Percentiles rank a stretch among this genome's conserved stretches.
Conservation (phyloP, 192 early-diverging fungal genomes). For the Podila horticola region DNA sequence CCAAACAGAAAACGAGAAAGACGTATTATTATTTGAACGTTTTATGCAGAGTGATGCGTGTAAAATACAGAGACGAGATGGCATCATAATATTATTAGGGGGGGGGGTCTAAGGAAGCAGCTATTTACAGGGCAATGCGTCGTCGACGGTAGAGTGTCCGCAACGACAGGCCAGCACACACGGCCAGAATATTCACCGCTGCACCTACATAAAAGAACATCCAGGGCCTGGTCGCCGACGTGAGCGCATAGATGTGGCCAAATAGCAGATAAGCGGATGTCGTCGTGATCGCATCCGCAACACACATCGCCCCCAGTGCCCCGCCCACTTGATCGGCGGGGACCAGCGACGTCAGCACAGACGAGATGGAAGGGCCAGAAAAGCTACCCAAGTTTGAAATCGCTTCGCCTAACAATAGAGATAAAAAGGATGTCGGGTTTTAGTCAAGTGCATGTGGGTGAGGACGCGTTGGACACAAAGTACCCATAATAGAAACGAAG, state of each 20-base stretch:
- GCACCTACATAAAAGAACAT: neutral
- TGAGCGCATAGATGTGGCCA: neutral
- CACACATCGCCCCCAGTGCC: constrained; percentile 7
- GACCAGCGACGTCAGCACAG: constrained; percentile 2
- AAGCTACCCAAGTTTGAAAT: neutral
- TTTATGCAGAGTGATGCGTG: no score
- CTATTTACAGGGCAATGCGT: neutral
- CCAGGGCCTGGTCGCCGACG: constrained; percentile 1
- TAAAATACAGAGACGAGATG: neutral
- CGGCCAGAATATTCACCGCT: neutral
- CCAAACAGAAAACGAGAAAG: no score
- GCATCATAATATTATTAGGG: neutral
- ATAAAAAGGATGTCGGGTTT: neutral
- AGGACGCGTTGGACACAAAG: neutral
- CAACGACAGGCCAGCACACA: neutral
- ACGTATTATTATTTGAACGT: no score
- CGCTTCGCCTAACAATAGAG: neutral
- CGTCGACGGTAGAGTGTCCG: neutral
- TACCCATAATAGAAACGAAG: neutral
- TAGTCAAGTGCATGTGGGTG: neutral
- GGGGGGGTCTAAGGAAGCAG: no score
- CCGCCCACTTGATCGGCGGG: constrained; percentile 3
- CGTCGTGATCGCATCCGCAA: neutral
- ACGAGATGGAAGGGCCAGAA: neutral
- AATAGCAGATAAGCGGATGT: neutral